A percentile compares a stretch with the other conserved stretches of the same genome.
Evolutionary conservation across 176 grass and related monocot species (phyloP).

Genomic region (Tillandsia fasciculata): DNA sequence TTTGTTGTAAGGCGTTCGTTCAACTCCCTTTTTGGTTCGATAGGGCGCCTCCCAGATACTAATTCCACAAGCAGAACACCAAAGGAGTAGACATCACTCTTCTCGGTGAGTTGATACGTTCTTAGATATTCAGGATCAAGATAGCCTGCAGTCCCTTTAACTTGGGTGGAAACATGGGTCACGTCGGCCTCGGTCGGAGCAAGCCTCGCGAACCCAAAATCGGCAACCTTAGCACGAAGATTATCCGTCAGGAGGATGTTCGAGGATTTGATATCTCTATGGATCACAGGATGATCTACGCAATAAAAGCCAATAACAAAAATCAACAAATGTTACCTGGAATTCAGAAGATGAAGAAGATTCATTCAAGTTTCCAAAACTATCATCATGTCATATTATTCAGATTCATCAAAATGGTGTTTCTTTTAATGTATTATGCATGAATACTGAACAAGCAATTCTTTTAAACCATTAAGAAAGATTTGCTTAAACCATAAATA

Average conservation of each 20-base stretch:
- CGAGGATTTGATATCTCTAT: constrained; percentile 89
- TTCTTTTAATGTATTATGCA: too few relatives aligned
- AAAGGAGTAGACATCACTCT: constrained; percentile 71
- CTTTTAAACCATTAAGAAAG: too few relatives aligned
- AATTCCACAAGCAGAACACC: constrained; percentile 59
- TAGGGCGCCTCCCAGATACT: constrained; percentile 49
- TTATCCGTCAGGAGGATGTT: constrained; percentile 72
- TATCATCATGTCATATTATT: too few relatives aligned
- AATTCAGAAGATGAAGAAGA: too few relatives aligned
- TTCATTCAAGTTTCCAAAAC: too few relatives aligned
- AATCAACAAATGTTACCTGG: not conserved
- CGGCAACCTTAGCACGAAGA: constrained; percentile 54
- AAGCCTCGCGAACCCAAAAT: constrained; percentile 65
- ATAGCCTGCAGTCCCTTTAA: constrained; percentile 72
- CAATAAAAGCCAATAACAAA: constrained; percentile 5
- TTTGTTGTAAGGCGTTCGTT: constrained; percentile 52
- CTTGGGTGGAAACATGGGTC: constrained; percentile 58
- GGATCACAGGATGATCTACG: constrained; percentile 82
- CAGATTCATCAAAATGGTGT: too few relatives aligned
- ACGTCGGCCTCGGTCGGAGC: constrained; percentile 30
- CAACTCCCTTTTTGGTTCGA: constrained; percentile 41
- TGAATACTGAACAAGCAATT: too few relatives aligned
- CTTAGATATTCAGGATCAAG: constrained; percentile 64
- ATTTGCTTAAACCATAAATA: too few relatives aligned
- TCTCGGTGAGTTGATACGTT: constrained; percentile 62